These are phyloP conservation scores for Evansstolkia leycettana DNA, from an alignment of 495 filamentous ascomycete species.

Conservation along the genomic window DNA sequence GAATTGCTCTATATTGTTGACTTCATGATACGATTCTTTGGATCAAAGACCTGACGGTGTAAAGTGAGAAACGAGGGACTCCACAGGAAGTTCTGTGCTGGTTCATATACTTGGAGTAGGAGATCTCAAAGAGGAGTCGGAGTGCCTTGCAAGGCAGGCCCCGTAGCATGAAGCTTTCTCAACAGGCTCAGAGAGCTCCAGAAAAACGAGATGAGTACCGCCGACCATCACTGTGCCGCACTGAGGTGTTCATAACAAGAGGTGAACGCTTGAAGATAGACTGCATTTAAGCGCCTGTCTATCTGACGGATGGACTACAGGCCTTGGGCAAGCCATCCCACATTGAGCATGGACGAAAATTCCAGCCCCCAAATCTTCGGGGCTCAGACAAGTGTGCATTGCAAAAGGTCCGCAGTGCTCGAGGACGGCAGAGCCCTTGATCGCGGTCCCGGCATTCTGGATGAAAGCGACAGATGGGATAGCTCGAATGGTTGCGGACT, in stretches of 20 bases:
- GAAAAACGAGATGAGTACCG: constrained; percentile 18
- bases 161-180: constrained; percentile 16
- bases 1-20: not conserved
- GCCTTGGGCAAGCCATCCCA: constrained; percentile 3
- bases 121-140: constrained; percentile 18
- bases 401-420: constrained; percentile 10
- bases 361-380: constrained; percentile 15
- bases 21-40: not conserved
- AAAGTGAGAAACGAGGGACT: constrained; percentile 4
- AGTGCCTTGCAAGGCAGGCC: constrained; percentile 29
- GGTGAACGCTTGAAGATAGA: constrained; percentile 22
- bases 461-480: not conserved
- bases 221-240: constrained; percentile 25
- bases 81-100: not conserved
- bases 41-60: constrained; percentile 1
- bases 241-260: constrained; percentile 14
- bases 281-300: constrained; percentile 32
- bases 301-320: constrained; percentile 4
- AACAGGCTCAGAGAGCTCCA: constrained; percentile 28
- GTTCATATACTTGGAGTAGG: constrained; percentile 9
- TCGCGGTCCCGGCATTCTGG: constrained; percentile 1
- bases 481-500: not conserved
- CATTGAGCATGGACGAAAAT: constrained; percentile 8
- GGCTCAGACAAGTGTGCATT: constrained; percentile 20
- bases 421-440: not conserved